phyloP scores from a whole-genome alignment of 2,329 filamentous ascomycete genomes.

The Aspergillus luchuensis region DNA sequence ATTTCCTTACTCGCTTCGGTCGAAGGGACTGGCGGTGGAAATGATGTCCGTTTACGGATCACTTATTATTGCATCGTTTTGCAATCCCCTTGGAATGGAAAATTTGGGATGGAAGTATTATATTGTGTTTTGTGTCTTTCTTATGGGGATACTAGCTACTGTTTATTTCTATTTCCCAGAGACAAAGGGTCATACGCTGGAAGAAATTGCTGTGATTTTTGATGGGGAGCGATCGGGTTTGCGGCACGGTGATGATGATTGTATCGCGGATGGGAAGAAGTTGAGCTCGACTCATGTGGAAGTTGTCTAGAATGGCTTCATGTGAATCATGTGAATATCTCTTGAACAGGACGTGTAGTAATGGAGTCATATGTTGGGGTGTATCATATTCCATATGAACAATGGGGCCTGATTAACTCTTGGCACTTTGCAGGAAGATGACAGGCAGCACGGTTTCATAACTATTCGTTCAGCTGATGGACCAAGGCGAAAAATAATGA shows the following conservation, averaged over 20 bases:
- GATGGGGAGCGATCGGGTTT: neutral
- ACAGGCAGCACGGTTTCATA: too few species aligned
- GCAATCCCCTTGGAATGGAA: conserved; percentile 34
- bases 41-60: conserved; percentile 35
- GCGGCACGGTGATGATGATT: too few species aligned
- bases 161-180: conserved; percentile 42
- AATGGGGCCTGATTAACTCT: too few species aligned
- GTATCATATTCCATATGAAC: too few species aligned
- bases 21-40: conserved; percentile 49
- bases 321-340: too few species aligned
- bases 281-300: rapidly evolving
- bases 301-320: too few species aligned
- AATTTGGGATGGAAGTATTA: conserved; percentile 42
- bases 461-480: too few species aligned
- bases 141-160: conserved; percentile 33
- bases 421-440: too few species aligned
- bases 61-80: conserved; percentile 11
- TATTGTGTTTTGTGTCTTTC: conserved; percentile 40
- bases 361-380: too few species aligned
- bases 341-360: too few species aligned
- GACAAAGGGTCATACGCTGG: conserved; percentile 36
- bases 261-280: too few species aligned
- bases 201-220: conserved; percentile 41
- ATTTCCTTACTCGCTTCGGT: conserved; percentile 52
- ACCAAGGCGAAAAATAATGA: too few species aligned